Conservation (phyloP, 2,329 filamentous ascomycete species). For the Ilyonectria mors-panacis region DNA sequence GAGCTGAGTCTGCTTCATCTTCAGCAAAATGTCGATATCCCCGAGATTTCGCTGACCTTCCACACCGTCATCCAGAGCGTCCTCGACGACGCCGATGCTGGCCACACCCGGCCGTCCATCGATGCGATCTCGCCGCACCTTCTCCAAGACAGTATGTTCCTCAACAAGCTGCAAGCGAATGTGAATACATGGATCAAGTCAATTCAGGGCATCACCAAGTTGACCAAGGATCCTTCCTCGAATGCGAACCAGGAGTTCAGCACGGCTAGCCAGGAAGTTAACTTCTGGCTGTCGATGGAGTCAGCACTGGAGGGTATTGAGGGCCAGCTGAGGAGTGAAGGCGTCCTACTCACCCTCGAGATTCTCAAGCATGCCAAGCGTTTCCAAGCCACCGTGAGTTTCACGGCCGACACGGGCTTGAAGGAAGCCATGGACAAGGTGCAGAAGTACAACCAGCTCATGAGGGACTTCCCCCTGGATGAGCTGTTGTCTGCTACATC, state of each 20-base stretch:
- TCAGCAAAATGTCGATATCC: constrained; percentile 98
- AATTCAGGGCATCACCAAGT: constrained; percentile 95
- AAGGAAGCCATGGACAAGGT: constrained; percentile 97
- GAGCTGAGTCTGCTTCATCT: constrained; percentile 91
- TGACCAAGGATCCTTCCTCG: constrained; percentile 84
- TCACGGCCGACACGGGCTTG: constrained; percentile 93
- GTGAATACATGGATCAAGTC: constrained; percentile 99
- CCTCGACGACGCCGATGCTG: constrained; percentile 81
- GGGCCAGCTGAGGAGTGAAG: constrained; percentile 87
- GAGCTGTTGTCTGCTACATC: constrained; percentile 94
- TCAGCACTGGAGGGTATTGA: constrained; percentile 93
- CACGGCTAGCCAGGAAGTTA: constrained; percentile 96
- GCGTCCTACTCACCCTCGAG: constrained; percentile 91
- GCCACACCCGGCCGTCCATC: constrained; percentile 78
- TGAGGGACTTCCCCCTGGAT: constrained; percentile 97
- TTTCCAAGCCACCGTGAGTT: constrained; percentile 97
- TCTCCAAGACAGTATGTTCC: constrained; percentile 90
- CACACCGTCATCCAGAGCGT: constrained; percentile 91
- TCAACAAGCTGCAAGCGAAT: constrained; percentile 92
- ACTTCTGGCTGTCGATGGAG: constrained; percentile 99
- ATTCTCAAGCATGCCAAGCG: constrained; percentile 97
- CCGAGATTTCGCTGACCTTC: constrained; percentile 88
- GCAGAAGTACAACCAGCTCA: constrained; percentile 98
- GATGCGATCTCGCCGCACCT: constrained; percentile 83
- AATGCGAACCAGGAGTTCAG: constrained; percentile 68